A percentile compares a stretch with the other conserved stretches of the same genome.
phyloP scores from a whole-genome alignment of 306 rosid species.

The Sicyos edulis region DNA sequence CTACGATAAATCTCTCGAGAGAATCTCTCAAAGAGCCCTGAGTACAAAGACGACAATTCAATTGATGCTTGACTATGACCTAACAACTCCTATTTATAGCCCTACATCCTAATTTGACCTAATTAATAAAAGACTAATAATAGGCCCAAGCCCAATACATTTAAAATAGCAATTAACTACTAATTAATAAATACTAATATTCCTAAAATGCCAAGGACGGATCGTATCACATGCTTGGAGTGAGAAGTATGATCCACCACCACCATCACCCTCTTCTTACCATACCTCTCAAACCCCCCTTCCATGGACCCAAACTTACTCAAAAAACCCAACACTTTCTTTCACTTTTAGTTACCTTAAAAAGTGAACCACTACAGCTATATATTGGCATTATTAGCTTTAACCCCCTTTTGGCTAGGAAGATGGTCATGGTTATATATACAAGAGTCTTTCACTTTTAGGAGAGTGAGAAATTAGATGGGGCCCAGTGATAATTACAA shows the following conservation, averaged over 20 bases:
- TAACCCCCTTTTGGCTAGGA: slow-evolving; percentile 1
- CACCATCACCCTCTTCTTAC: slow-evolving; percentile 89
- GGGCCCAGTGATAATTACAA: slow-evolving; percentile 25
- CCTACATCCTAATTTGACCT: no score
- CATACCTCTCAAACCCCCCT: slow-evolving; percentile 22
- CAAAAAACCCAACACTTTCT: slow-evolving; percentile 35
- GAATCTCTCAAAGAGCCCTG: no score
- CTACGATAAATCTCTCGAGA: no score
- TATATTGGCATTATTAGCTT: background rate
- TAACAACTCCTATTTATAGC: no score
- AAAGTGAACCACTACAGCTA: background rate
- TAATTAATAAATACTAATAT: no score
- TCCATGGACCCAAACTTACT: slow-evolving; percentile 12
- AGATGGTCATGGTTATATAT: background rate
- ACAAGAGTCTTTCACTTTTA: background rate
- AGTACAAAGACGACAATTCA: no score
- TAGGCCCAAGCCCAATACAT: no score
- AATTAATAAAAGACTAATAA: no score
- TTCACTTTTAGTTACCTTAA: no score
- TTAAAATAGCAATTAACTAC: no score
- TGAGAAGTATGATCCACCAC: slow-evolving; percentile 63
- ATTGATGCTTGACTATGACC: no score
- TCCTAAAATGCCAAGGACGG: no score
- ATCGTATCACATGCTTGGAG: slow-evolving; percentile 89
- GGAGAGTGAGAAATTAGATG: slow-evolving; percentile 4